These are phyloP conservation scores for Bondarzewia mesenterica DNA, from an alignment of 1,284 basidiomycete species.

Conservation along the genomic window DNA sequence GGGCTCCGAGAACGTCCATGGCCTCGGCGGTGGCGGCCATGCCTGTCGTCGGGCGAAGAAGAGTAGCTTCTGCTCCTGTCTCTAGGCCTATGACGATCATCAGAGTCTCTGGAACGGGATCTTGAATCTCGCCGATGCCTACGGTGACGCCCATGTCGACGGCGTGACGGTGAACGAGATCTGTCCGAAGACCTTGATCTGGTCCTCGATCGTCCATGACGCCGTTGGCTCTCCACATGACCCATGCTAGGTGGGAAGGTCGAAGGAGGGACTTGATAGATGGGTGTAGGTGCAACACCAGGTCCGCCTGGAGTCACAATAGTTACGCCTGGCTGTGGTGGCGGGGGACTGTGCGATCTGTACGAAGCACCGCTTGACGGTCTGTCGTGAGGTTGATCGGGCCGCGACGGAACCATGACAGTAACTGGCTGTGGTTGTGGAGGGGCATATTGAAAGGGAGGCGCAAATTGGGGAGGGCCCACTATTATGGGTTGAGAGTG, in stretches of 20 bases:
- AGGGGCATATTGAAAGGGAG: not conserved
- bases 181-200: not conserved
- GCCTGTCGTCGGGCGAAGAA: not conserved
- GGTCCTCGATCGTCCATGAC: not conserved
- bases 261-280: not conserved
- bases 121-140: not conserved
- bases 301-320: too few relatives aligned
- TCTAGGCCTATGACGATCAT: not conserved
- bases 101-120: constrained; percentile 4
- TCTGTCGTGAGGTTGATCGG: not conserved
- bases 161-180: constrained; percentile 13
- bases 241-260: not conserved
- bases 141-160: not conserved
- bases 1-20: not conserved
- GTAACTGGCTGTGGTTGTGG: not conserved
- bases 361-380: not conserved
- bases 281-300: not conserved
- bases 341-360: not conserved
- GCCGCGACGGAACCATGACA: not conserved
- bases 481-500: not conserved
- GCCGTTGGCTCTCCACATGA: not conserved
- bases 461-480: not conserved
- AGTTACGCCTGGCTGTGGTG: not conserved
- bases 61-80: not conserved
- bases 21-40: not conserved